Percentiles rank a stretch among this genome's conserved stretches.
phyloP scores from a whole-genome alignment of 768 basidiomycete genomes.

The Xerocomellus chrysenteron region DNA sequence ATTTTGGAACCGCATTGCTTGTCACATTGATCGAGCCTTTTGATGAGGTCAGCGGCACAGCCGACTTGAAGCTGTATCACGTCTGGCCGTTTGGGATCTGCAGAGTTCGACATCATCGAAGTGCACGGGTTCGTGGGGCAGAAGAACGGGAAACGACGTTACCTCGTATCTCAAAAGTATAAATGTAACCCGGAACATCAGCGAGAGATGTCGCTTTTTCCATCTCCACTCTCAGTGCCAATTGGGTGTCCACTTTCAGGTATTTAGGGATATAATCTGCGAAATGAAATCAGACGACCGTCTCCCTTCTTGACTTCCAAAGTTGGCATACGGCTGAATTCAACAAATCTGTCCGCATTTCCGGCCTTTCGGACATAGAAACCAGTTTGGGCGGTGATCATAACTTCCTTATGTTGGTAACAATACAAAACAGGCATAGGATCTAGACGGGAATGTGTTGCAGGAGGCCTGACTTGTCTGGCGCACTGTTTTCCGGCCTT shows the following conservation, averaged over 20 bases:
- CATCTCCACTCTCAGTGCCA: slow-evolving; percentile 55
- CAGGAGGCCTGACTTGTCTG: slow-evolving; percentile 52
- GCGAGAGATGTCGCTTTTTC: slow-evolving; percentile 48
- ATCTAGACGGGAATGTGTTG: slow-evolving; percentile 24
- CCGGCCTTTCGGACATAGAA: slow-evolving; percentile 54
- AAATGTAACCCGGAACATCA: slow-evolving; percentile 77
- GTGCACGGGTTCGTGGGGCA: not conserved
- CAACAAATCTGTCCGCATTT: slow-evolving; percentile 43
- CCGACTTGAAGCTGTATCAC: slow-evolving; percentile 76
- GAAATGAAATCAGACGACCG: slow-evolving; percentile 7
- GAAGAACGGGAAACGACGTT: slow-evolving; percentile 8
- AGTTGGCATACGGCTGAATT: slow-evolving; percentile 50
- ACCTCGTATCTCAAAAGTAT: slow-evolving; percentile 80
- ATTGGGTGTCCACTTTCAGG: slow-evolving; percentile 58
- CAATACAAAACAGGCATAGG: slow-evolving; percentile 49
- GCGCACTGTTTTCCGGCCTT: slow-evolving; percentile 61
- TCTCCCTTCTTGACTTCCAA: not conserved
- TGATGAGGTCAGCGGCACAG: slow-evolving; percentile 68
- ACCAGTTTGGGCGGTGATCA: slow-evolving; percentile 48
- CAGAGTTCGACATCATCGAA: slow-evolving; percentile 7
- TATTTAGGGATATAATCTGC: slow-evolving; percentile 72
- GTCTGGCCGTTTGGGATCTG: slow-evolving; percentile 35
- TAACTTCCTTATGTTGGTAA: slow-evolving; percentile 58
- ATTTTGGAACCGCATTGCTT: slow-evolving; percentile 80
- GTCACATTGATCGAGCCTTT: slow-evolving; percentile 75